These are phyloP conservation scores for Cicer cuneatum DNA, from an alignment of 306 rosid genomes.

Conservation along the genomic window DNA sequence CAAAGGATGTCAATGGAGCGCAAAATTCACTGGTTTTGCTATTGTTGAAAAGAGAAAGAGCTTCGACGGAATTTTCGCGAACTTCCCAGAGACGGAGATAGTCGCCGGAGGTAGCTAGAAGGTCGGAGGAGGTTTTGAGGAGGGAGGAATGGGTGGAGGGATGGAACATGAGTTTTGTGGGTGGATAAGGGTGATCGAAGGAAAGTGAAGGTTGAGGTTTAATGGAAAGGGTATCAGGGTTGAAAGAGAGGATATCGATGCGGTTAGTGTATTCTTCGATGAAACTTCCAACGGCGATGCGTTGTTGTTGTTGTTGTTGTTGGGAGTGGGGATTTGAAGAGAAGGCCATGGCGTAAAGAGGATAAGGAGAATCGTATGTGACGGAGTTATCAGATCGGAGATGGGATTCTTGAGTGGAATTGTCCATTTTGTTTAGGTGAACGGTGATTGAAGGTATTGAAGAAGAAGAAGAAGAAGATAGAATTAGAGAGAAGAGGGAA, in stretches of 20 bases:
- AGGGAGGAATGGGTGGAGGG: constrained; percentile 57
- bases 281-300: constrained; percentile 89
- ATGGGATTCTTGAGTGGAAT: constrained; percentile 70
- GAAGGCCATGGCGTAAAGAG: constrained; percentile 77
- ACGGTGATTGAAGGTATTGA: neutral
- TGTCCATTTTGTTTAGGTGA: constrained; percentile 55
- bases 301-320: constrained; percentile 52
- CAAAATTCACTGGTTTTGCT: constrained; percentile 85
- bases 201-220: constrained; percentile 69
- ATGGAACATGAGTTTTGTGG: constrained; percentile 96
- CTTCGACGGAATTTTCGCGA: constrained; percentile 64
- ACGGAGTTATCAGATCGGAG: constrained; percentile 67
- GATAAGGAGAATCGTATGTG: constrained; percentile 76
- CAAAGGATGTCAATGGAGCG: constrained; percentile 94
- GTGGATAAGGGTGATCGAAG: constrained; percentile 95
- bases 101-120: constrained; percentile 97
- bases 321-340: constrained; percentile 52
- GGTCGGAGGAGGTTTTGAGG: constrained; percentile 52
- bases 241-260: constrained; percentile 81
- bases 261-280: constrained; percentile 83
- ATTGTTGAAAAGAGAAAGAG: constrained; percentile 79
- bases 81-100: constrained; percentile 97
- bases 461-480: neutral
- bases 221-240: constrained; percentile 66
- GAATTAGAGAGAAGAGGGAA: too few species aligned